Conservation (phyloP, 345 rosid species). For the Raphanus sativus region DNA sequence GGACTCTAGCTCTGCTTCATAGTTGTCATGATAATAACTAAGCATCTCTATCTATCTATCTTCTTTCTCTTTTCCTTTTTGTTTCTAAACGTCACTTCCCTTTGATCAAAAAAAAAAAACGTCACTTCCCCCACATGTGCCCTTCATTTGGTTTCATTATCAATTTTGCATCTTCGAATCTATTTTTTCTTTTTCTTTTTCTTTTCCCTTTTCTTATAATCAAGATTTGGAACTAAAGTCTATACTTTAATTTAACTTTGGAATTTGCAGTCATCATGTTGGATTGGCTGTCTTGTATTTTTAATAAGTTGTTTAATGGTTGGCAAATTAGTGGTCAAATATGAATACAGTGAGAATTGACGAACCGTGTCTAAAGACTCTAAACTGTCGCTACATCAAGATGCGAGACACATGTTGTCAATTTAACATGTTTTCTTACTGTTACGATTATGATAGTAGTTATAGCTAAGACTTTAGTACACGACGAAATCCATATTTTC, state of each 20-base stretch:
- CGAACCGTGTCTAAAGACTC: neutral
- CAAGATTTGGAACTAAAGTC: neutral
- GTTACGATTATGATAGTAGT: neutral
- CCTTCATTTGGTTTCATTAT: constrained; percentile 30
- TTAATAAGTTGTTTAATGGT: too few species aligned
- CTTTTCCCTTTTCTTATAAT: neutral
- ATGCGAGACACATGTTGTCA: neutral
- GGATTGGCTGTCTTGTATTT: too few species aligned
- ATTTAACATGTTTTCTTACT: neutral
- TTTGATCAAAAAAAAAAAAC: neutral
- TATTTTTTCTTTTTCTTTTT: constrained; percentile 24
- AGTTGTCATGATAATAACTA: constrained; percentile 34
- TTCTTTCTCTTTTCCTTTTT: constrained; percentile 28
- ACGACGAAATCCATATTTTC: neutral
- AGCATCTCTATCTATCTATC: constrained; percentile 33
- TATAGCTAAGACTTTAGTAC: neutral
- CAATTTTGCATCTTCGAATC: constrained; percentile 40
- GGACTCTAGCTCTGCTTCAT: constrained; percentile 33
- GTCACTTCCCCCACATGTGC: constrained; percentile 40
- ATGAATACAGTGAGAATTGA: neutral
- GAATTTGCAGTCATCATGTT: neutral
- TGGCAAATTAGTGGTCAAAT: neutral
- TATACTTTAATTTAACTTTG: neutral
- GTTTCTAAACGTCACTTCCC: constrained; percentile 40
- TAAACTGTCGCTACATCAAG: neutral